A percentile compares a stretch with the other conserved stretches of the same genome.
These are phyloP conservation scores for Talaromyces sp. DNA, from an alignment of 2,329 filamentous ascomycete genomes.

Conservation along the genomic window DNA sequence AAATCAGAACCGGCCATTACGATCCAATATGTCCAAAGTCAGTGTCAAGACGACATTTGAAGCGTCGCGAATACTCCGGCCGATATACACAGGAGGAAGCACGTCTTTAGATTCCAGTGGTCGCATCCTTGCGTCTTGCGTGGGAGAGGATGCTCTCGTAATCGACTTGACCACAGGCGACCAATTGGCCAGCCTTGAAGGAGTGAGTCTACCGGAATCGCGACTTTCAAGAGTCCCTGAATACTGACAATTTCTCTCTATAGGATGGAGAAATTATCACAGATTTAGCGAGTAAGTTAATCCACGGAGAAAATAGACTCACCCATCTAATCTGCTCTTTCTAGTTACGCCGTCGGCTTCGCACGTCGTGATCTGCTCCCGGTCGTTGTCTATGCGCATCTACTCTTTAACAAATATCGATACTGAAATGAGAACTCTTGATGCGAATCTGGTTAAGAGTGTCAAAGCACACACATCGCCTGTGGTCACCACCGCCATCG, in stretches of 20 bases:
- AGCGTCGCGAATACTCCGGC: slow-evolving; percentile 74
- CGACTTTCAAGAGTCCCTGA: slow-evolving; percentile 15
- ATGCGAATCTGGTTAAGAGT: slow-evolving; percentile 67
- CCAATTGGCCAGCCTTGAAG: slow-evolving; percentile 81
- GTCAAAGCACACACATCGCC: slow-evolving; percentile 88
- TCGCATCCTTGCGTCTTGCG: slow-evolving; percentile 75
- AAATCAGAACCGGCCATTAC: slow-evolving; percentile 15
- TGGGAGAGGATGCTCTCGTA: slow-evolving; percentile 88
- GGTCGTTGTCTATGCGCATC: slow-evolving; percentile 93
- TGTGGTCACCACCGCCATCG: slow-evolving; percentile 78
- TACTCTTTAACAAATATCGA: slow-evolving; percentile 64
- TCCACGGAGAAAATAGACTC: background rate
- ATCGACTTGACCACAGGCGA: slow-evolving; percentile 79
- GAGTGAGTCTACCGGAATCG: slow-evolving; percentile 51
- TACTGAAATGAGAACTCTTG: slow-evolving; percentile 54
- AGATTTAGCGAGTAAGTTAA: slow-evolving; percentile 38
- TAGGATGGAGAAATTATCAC: slow-evolving; percentile 61
- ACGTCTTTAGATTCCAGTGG: slow-evolving; percentile 78
- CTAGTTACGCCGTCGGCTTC: slow-evolving; percentile 81
- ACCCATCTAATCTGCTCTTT: slow-evolving; percentile 10
- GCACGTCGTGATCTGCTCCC: slow-evolving; percentile 85
- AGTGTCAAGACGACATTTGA: slow-evolving; percentile 83
- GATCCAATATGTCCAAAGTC: slow-evolving; percentile 45
- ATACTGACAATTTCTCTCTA: slow-evolving; percentile 5
- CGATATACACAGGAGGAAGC: slow-evolving; percentile 89